These are phyloP conservation scores for Blastobotrys mokoenaii DNA, from an alignment of 805 yeast genomes.

Conservation along the genomic window DNA sequence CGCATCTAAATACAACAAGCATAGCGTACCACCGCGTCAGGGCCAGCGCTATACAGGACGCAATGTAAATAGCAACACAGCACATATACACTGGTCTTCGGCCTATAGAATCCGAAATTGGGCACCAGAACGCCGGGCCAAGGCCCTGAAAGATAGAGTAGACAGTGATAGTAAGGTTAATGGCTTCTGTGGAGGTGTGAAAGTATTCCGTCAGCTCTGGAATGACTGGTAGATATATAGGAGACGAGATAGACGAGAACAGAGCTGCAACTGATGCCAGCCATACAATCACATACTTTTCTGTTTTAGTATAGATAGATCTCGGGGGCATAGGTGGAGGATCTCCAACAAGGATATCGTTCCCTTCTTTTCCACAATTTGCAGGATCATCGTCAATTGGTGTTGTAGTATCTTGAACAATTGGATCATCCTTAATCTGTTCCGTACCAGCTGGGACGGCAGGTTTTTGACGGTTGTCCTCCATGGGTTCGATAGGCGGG, in stretches of 20 bases:
- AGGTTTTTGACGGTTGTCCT: too few relatives aligned
- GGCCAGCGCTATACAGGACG: constrained; percentile 60
- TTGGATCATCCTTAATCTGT: too few relatives aligned
- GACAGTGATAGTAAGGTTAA: constrained; percentile 66
- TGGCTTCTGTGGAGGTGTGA: constrained; percentile 44
- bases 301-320: constrained; percentile 1
- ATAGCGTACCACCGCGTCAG: constrained; percentile 47
- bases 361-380: background rate
- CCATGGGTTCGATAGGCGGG: too few relatives aligned
- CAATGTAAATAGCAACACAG: constrained; percentile 49
- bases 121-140: constrained; percentile 63
- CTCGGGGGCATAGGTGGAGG: background rate
- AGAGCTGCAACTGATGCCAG: constrained; percentile 34
- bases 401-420: too few relatives aligned
- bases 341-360: background rate
- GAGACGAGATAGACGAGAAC: constrained; percentile 64
- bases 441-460: too few relatives aligned
- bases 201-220: constrained; percentile 49
- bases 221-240: constrained; percentile 76
- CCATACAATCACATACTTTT: constrained; percentile 1
- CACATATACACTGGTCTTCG: constrained; percentile 58
- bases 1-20: constrained; percentile 54
- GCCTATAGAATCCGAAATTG: constrained; percentile 64
- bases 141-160: constrained; percentile 71
- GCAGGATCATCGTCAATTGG: background rate